phyloP scores from a whole-genome alignment of 371 early-diverging fungal genomes.

The Rhizopus delemar region DNA sequence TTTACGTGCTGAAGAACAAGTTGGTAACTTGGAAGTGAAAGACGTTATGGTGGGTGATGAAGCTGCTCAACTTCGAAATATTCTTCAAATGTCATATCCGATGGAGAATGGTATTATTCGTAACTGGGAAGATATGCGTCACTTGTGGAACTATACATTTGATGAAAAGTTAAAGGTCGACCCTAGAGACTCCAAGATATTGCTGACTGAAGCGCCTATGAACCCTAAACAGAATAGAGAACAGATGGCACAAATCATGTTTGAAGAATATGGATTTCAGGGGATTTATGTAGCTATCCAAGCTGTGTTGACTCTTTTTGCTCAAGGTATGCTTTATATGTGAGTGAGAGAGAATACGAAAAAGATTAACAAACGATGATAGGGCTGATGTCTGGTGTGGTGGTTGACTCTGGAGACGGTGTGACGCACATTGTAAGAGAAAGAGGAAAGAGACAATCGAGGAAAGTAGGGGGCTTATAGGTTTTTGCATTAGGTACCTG shows the following conservation, averaged over 20 bases:
- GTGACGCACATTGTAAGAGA: slow-evolving; percentile 90
- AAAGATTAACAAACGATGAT: not conserved
- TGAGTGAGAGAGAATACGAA: slow-evolving; percentile 72
- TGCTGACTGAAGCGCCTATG: slow-evolving; percentile 96
- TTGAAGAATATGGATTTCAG: slow-evolving; percentile 93
- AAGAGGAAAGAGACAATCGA: not conserved
- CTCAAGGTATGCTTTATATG: slow-evolving; percentile 62
- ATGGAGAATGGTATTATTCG: slow-evolving; percentile 98
- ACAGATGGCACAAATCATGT: slow-evolving; percentile 93
- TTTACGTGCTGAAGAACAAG: slow-evolving; percentile 90
- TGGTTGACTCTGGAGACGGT: slow-evolving; percentile 97
- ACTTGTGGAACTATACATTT: slow-evolving; percentile 97
- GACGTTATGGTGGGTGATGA: slow-evolving; percentile 98
- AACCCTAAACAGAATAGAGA: slow-evolving; percentile 92
- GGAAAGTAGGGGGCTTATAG: not conserved
- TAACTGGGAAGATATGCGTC: slow-evolving; percentile 98
- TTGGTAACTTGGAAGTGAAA: slow-evolving; percentile 76
- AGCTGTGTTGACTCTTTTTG: slow-evolving; percentile 83
- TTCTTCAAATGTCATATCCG: slow-evolving; percentile 94
- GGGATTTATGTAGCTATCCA: slow-evolving; percentile 95
- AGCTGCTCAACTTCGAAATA: slow-evolving; percentile 85
- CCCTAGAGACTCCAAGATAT: slow-evolving; percentile 85
- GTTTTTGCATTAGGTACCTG: slow-evolving; percentile 66
- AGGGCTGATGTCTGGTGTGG: slow-evolving; percentile 94
- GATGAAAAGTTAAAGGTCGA: slow-evolving; percentile 87